A percentile compares a stretch with the other conserved stretches of the same genome.
These are phyloP conservation scores for Mycena kentingensis DNA, from an alignment of 768 basidiomycete species.

Conservation along the genomic window DNA sequence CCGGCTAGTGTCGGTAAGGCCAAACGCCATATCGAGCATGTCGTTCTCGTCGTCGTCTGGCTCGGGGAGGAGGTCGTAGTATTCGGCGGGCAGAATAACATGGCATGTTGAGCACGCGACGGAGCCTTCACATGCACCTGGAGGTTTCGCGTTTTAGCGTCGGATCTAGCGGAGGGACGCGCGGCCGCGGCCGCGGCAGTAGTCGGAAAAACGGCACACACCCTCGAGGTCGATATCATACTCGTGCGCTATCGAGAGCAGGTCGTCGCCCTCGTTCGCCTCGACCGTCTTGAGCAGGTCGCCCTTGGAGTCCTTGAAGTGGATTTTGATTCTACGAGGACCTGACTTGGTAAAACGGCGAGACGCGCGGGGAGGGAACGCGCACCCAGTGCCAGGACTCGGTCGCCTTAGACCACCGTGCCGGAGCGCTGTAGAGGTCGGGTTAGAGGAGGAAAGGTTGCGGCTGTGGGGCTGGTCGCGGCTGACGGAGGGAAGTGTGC, in stretches of 20 bases:
- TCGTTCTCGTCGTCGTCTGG: constrained; percentile 98
- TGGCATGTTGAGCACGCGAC: constrained; percentile 98
- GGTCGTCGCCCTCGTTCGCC: constrained; percentile 91
- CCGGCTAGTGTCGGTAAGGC: constrained; percentile 89
- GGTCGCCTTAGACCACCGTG: constrained; percentile 66
- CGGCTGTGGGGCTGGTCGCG: not conserved
- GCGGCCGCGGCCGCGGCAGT: no score
- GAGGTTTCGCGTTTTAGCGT: no score
- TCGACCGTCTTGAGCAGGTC: constrained; percentile 83
- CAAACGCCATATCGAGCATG: constrained; percentile 98
- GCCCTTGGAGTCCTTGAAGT: constrained; percentile 90
- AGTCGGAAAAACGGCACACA: no score
- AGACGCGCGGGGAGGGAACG: not conserved
- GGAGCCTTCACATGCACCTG: constrained; percentile 96
- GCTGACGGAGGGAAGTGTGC: constrained; percentile 11
- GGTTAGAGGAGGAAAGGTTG: not conserved
- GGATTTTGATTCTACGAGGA: constrained; percentile 72
- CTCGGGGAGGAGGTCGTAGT: constrained; percentile 86
- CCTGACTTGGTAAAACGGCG: constrained; percentile 1
- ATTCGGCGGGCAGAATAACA: constrained; percentile 78
- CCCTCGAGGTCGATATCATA: constrained; percentile 96
- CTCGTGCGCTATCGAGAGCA: constrained; percentile 90
- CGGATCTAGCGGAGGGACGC: no score
- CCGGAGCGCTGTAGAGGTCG: constrained; percentile 21
- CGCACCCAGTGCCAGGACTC: constrained; percentile 68